These are phyloP conservation scores for Botrytis aclada DNA, from an alignment of 2,329 filamentous ascomycete species.

Conservation along the genomic window DNA sequence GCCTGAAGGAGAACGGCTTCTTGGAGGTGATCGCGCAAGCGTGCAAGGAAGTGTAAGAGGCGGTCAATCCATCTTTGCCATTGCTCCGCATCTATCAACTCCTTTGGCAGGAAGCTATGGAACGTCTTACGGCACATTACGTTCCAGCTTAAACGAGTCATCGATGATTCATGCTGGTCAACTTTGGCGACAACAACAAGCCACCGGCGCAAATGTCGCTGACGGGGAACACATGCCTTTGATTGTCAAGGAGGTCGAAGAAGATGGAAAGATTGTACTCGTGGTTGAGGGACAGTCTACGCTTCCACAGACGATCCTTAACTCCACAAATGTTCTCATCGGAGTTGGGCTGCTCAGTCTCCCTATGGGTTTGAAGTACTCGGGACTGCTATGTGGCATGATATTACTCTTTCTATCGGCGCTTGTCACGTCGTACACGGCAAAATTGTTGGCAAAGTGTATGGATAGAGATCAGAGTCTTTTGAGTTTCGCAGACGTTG, in stretches of 20 bases:
- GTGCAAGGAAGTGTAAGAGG: slow-evolving; percentile 38
- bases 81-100: slow-evolving; percentile 60
- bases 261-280: slow-evolving; percentile 80
- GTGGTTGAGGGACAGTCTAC: slow-evolving; percentile 92
- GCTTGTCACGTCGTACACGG: slow-evolving; percentile 78
- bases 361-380: slow-evolving; percentile 81
- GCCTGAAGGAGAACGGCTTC: slow-evolving; percentile 23
- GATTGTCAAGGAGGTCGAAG: slow-evolving; percentile 84
- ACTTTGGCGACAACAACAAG: slow-evolving; percentile 51
- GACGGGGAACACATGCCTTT: slow-evolving; percentile 68
- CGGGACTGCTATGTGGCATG: slow-evolving; percentile 84
- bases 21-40: slow-evolving; percentile 28
- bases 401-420: slow-evolving; percentile 71
- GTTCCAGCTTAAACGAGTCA: slow-evolving; percentile 33
- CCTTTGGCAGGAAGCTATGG: slow-evolving; percentile 71
- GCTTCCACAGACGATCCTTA: slow-evolving; percentile 91
- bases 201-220: slow-evolving; percentile 41
- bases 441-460: slow-evolving; percentile 79
- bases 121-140: slow-evolving; percentile 56
- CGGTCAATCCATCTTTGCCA: slow-evolving; percentile 53
- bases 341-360: slow-evolving; percentile 86
- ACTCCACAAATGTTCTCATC: slow-evolving; percentile 79
- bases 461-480: slow-evolving; percentile 81
- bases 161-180: slow-evolving; percentile 52
- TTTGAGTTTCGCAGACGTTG: slow-evolving; percentile 92